These are phyloP conservation scores for Ustilago lituana DNA, from an alignment of 1,284 basidiomycete genomes.

Conservation along the genomic window DNA sequence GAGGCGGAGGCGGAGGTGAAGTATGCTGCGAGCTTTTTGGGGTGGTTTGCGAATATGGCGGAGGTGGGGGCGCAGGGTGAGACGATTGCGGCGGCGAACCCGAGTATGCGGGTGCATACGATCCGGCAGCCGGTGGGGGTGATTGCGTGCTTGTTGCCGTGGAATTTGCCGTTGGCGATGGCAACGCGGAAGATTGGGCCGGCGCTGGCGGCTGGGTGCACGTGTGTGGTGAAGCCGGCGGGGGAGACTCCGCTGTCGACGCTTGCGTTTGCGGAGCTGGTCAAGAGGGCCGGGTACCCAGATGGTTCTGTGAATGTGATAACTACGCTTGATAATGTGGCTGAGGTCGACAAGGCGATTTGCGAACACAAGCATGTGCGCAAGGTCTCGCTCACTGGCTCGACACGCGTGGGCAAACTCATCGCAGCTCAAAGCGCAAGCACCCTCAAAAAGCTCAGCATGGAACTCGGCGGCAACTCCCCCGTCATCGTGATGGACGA, in stretches of 20 bases:
- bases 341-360: constrained; percentile 36
- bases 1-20: constrained; percentile 47
- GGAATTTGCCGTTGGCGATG: constrained; percentile 53
- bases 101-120: constrained; percentile 22
- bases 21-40: constrained; percentile 33
- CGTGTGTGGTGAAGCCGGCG: constrained; percentile 40
- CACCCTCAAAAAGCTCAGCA: constrained; percentile 80
- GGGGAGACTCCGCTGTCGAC: constrained; percentile 36
- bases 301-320: constrained; percentile 40
- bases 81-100: constrained; percentile 33
- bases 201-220: constrained; percentile 31
- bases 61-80: constrained; percentile 29
- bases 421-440: constrained; percentile 30
- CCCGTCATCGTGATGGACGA: constrained; percentile 81
- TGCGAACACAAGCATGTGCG: constrained; percentile 32
- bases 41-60: constrained; percentile 35
- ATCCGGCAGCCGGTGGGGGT: constrained; percentile 43
- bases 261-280: constrained; percentile 37
- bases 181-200: constrained; percentile 40
- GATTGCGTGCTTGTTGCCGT: constrained; percentile 43
- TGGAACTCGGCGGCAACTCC: constrained; percentile 92
- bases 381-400: constrained; percentile 43
- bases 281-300: constrained; percentile 28
- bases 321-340: constrained; percentile 30
- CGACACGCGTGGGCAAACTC: constrained; percentile 38